Evolutionary conservation across 2,329 filamentous ascomycete genomes (phyloP).

Genomic region (Chrysosporium keratinophilum): DNA sequence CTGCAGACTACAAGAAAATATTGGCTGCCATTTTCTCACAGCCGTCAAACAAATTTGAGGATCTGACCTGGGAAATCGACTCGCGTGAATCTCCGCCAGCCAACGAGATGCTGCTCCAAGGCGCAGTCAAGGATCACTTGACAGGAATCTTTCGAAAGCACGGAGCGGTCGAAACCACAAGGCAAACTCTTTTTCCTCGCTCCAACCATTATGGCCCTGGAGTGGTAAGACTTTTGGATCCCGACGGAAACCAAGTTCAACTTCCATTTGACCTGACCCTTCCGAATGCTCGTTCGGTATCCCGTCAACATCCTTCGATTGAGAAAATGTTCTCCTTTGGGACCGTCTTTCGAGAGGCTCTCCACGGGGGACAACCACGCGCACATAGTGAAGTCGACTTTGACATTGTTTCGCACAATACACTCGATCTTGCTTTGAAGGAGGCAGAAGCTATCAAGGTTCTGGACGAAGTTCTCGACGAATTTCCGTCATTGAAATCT

Average conservation of each 20-base stretch:
- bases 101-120: conserved; percentile 53
- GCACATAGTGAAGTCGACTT: conserved; percentile 89
- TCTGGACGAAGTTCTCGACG: conserved; percentile 74
- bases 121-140: conserved; percentile 63
- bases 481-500: conserved; percentile 63
- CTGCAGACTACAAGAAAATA: conserved; percentile 82
- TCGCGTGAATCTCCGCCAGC: conserved; percentile 43
- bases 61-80: conserved; percentile 67
- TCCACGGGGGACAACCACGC: conserved; percentile 68
- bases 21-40: conserved; percentile 73
- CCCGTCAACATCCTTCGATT: conserved; percentile 52
- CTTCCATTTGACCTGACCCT: conserved; percentile 89
- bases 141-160: conserved; percentile 75
- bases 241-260: conserved; percentile 77
- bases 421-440: conserved; percentile 71
- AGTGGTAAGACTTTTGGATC: conserved; percentile 69
- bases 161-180: conserved; percentile 70
- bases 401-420: conserved; percentile 79
- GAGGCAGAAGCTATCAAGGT: conserved; percentile 93
- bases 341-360: conserved; percentile 69
- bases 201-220: conserved; percentile 66
- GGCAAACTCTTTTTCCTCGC: conserved; percentile 68
- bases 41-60: conserved; percentile 66
- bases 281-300: conserved; percentile 74
- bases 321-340: conserved; percentile 80